Evolutionary conservation across 805 yeast species (phyloP), one percentile per base, ranked within the genome.

Genomic region (Deakozyma indianensis): DNA sequence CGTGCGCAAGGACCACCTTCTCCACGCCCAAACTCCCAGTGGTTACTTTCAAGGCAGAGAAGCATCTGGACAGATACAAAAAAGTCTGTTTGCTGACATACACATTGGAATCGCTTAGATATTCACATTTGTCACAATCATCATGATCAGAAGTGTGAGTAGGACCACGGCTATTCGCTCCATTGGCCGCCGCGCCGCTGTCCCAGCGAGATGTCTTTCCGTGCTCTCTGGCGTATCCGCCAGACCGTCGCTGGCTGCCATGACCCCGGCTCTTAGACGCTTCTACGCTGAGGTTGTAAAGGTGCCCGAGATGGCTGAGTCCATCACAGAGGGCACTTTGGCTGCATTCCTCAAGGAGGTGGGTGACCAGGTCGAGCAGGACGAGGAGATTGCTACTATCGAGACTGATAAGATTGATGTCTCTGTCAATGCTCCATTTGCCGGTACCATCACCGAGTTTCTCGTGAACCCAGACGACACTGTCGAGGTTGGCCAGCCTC

Each of bases 301-400:
- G 65, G 97, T 92, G 21, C 98, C 98, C 43, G 94, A 85, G 53
- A 87, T 92, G 96, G 97, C 98, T 41, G 98, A 92, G 69, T 88
- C 96, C 43, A 81, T 92, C 60, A 85, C 96, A 38, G 98, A 92
- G 66, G 98, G 98, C 62, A 85, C 97, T 43, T 74, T 92, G 53
- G 71, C 84, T 50, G 75, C 74, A 48, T 66, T 66, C 59, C 60
- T 62, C 44, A 67, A 67, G 60, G 67, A 75, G 50, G 86, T 87
- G 50, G 98, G 98, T 53, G 97, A 90, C 49, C 87, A 67, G 56
- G 90, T 90, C 46, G 75, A 73, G 48, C 77, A 69, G 54, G 97
- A 90, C 65, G 97, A 90, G 68, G 78, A 83, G 53, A 72, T 92
- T 55, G 97, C 97, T 48, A 88, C 96, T 52, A 90, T 92, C 56